phyloP scores from a whole-genome alignment of 208 protist species.

The Trypanosomatidae sp. region DNA sequence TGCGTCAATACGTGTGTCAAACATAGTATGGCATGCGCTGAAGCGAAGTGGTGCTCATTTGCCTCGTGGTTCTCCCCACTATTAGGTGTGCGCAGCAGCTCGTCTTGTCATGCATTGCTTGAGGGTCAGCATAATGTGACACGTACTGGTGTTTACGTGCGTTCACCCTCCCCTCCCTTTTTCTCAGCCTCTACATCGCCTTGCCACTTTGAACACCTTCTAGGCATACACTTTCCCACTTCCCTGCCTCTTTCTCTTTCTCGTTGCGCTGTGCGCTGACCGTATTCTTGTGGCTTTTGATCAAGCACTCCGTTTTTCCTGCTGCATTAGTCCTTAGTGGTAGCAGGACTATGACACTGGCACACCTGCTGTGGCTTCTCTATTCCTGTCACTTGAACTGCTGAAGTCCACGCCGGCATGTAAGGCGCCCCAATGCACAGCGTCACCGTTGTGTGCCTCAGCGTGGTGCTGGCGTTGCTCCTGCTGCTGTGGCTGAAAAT shows the following conservation, averaged over 20 bases:
- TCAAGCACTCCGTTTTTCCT: neutral
- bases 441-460: neutral
- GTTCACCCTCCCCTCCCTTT: neutral
- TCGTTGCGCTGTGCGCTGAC: neutral
- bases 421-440: neutral
- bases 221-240: neutral
- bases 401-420: neutral
- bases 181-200: neutral
- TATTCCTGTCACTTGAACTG: neutral
- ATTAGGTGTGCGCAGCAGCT: neutral
- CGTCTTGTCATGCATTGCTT: neutral
- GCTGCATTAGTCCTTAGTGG: neutral
- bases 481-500: constrained; percentile 50
- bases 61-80: neutral
- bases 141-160: neutral
- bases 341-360: neutral
- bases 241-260: neutral
- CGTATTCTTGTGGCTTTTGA: neutral
- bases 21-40: neutral
- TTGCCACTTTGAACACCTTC: neutral
- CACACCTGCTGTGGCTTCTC: neutral
- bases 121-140: no score
- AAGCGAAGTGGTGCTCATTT: neutral
- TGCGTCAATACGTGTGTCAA: neutral
- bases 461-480: constrained; percentile 24